Evolutionary conservation across 2,329 filamentous ascomycete species (phyloP).

Genomic region (Diaporthe longicolla): DNA sequence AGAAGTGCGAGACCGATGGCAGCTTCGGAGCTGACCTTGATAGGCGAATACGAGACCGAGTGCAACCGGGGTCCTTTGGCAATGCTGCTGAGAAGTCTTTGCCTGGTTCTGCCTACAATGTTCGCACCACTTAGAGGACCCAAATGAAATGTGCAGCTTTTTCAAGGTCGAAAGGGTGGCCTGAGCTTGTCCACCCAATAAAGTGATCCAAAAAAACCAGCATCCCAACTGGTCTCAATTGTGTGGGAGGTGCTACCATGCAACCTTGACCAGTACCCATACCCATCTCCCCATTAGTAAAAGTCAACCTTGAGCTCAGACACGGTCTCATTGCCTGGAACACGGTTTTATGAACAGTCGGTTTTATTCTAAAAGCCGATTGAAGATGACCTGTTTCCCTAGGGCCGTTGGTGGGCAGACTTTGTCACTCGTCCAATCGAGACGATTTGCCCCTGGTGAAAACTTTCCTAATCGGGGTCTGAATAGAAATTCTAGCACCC

Average conservation of each 20-base stretch:
- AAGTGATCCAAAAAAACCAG: not conserved
- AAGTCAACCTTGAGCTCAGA: not conserved
- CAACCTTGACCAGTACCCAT: not conserved
- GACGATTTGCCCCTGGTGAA: not conserved
- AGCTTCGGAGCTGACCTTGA: too few species aligned
- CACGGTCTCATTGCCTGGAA: not conserved
- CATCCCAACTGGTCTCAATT: not conserved
- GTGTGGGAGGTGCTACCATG: not conserved
- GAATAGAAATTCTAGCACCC: constrained; percentile 23
- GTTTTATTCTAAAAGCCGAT: not conserved
- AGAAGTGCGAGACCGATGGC: too few species aligned
- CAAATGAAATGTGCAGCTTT: too few species aligned
- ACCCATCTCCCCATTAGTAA: not conserved
- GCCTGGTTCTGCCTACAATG: too few species aligned
- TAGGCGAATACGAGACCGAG: not conserved
- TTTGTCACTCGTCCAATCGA: constrained; percentile 1
- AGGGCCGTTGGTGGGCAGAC: not conserved
- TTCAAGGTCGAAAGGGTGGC: not conserved
- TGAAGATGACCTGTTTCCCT: not conserved
- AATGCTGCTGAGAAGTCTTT: not conserved
- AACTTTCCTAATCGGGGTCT: constrained; percentile 30
- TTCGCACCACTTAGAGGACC: too few species aligned
- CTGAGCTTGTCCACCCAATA: not conserved
- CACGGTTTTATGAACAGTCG: not conserved
- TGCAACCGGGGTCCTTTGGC: not conserved